phyloP scores from a whole-genome alignment of 306 rosid genomes.

The Ceratonia siliqua region DNA sequence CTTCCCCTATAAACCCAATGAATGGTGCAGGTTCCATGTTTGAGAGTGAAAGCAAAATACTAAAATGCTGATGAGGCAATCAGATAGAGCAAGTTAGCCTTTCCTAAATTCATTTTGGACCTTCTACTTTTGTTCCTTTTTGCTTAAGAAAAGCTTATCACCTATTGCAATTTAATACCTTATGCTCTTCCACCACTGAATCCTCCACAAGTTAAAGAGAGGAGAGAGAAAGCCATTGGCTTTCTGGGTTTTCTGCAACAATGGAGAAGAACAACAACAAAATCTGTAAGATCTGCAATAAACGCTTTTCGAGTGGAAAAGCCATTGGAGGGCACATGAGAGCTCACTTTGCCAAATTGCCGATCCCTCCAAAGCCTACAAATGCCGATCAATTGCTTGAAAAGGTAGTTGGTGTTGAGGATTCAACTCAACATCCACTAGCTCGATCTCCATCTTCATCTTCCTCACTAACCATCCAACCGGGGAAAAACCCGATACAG shows the following conservation, averaged over 20 bases:
- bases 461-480: neutral
- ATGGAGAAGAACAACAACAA: slow-evolving; percentile 45
- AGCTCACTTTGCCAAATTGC: slow-evolving; percentile 52
- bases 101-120: slow-evolving; percentile 29
- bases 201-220: neutral
- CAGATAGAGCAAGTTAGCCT: slow-evolving; percentile 22
- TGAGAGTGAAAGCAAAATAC: neutral
- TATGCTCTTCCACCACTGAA: neutral
- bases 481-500: neutral
- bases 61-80: neutral
- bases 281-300: slow-evolving; percentile 54
- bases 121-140: slow-evolving; percentile 42
- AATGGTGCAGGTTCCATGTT: slow-evolving; percentile 5
- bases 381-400: neutral
- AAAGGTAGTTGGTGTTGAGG: no score
- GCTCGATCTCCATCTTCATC: slow-evolving; percentile 7
- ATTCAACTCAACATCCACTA: neutral
- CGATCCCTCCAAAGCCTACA: slow-evolving; percentile 43
- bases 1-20: slow-evolving; percentile 24
- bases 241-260: neutral
- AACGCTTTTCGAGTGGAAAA: slow-evolving; percentile 53
- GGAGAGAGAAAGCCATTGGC: neutral
- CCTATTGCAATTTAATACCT: slow-evolving; percentile 23
- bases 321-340: slow-evolving; percentile 85
- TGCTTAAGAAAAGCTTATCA: slow-evolving; percentile 41